Conservation (phyloP, 148 eudicot species). For the Chenopodium suecicum region DNA sequence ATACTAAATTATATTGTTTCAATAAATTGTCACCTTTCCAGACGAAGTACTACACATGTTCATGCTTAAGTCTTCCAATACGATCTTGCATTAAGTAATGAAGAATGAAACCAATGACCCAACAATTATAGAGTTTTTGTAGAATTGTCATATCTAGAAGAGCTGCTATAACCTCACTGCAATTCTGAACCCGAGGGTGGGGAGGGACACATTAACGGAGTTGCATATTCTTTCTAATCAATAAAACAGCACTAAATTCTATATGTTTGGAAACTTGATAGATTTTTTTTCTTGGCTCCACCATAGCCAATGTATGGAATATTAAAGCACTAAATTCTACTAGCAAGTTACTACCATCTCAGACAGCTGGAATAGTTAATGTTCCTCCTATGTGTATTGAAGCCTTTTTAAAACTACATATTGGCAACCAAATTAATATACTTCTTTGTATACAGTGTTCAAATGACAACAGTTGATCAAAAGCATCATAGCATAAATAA, state of each 20-base stretch:
- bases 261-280: neutral
- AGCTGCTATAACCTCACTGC: no score
- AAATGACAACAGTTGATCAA: no score
- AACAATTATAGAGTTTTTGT: no score
- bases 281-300: neutral
- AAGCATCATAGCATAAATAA: no score
- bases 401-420: neutral
- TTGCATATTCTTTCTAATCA: neutral
- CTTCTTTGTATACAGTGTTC: neutral
- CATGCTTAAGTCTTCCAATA: neutral
- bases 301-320: neutral
- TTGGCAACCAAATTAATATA: neutral
- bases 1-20: neutral
- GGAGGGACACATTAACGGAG: no score
- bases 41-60: neutral
- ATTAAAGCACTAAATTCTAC: neutral
- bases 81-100: neutral
- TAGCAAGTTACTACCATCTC: neutral
- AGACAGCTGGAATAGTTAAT: neutral
- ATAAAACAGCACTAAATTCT: no score
- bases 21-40: neutral
- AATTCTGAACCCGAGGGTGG: neutral
- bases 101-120: neutral
- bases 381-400: neutral
- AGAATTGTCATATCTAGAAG: neutral